Percentiles rank a stretch among this genome's conserved stretches.
Evolutionary conservation across 441 rosid genomes (phyloP).

Genomic region (Erodium moschatum): DNA sequence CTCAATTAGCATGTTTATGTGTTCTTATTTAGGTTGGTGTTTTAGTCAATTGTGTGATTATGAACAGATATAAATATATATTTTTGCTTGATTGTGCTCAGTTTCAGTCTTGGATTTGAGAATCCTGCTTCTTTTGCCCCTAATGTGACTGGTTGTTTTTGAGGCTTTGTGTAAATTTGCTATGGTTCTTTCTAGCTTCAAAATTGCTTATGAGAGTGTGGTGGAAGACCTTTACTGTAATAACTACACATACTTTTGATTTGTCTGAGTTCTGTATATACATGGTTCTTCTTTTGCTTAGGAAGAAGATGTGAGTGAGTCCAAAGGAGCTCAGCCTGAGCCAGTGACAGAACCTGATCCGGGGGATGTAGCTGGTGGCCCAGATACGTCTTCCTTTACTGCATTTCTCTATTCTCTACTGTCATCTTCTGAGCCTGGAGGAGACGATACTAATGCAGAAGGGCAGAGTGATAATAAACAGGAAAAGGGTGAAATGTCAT

Average conservation of each 20-base stretch:
- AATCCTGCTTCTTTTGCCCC: background rate
- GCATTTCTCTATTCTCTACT: conserved; percentile 80
- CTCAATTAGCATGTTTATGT: too few species aligned
- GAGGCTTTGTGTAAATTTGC: background rate
- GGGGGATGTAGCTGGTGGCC: conserved; percentile 45
- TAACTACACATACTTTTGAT: background rate
- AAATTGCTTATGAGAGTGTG: too few species aligned
- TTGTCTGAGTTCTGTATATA: background rate
- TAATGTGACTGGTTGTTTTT: conserved; percentile 1
- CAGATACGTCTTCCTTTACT: conserved; percentile 87
- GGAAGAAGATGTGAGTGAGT: conserved; percentile 37
- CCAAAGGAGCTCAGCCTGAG: conserved; percentile 39
- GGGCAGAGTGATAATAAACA: conserved; percentile 37
- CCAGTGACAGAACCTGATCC: conserved; percentile 38
- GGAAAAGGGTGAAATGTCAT: conserved; percentile 33
- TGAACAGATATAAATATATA: background rate
- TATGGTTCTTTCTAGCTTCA: background rate
- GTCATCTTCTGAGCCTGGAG: conserved; percentile 48
- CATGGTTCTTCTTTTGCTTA: conserved; percentile 16
- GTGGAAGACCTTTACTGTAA: background rate
- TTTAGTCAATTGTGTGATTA: background rate
- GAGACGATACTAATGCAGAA: conserved; percentile 29
- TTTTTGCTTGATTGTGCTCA: background rate
- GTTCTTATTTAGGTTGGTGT: too few species aligned
- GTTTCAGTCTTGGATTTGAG: background rate